These are phyloP conservation scores for Dactylellina drechsleri DNA, from an alignment of 2,329 filamentous ascomycete genomes.

Conservation along the genomic window DNA sequence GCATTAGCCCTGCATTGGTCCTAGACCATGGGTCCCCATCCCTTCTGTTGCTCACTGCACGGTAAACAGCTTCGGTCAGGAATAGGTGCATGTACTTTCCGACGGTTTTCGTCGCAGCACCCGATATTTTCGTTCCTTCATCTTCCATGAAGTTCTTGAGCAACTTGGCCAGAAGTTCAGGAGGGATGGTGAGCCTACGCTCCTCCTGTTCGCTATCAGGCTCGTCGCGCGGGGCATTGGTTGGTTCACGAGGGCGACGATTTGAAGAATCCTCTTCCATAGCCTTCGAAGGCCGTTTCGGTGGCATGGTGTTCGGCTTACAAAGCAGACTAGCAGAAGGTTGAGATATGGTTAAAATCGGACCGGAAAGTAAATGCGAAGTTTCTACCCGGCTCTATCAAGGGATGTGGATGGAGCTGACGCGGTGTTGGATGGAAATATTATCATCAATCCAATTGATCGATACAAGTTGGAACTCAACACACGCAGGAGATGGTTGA, in stretches of 20 bases:
- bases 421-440: neutral
- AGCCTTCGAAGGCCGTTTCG: slow-evolving; percentile 39
- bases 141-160: slow-evolving; percentile 52
- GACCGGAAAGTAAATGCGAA: no score
- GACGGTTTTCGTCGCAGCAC: slow-evolving; percentile 44
- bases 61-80: slow-evolving; percentile 51
- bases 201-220: slow-evolving; percentile 16
- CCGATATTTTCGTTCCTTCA: slow-evolving; percentile 49
- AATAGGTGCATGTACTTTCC: slow-evolving; percentile 53
- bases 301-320: slow-evolving; percentile 30
- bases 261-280: slow-evolving; percentile 25
- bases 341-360: no score
- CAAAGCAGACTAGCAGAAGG: no score
- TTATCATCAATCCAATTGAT: no score
- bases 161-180: slow-evolving; percentile 42
- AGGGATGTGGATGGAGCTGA: no score
- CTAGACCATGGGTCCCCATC: slow-evolving; percentile 52
- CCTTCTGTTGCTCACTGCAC: slow-evolving; percentile 47
- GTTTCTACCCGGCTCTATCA: no score
- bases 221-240: slow-evolving; percentile 1
- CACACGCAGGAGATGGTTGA: no score
- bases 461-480: no score
- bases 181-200: slow-evolving; percentile 47
- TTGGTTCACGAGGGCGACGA: slow-evolving; percentile 11
- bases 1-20: slow-evolving; percentile 50